A percentile compares a stretch with the other conserved stretches of the same genome.
Evolutionary conservation across 371 early-diverging fungal genomes (phyloP).

Genomic region (Actinomortierella wolfii): DNA sequence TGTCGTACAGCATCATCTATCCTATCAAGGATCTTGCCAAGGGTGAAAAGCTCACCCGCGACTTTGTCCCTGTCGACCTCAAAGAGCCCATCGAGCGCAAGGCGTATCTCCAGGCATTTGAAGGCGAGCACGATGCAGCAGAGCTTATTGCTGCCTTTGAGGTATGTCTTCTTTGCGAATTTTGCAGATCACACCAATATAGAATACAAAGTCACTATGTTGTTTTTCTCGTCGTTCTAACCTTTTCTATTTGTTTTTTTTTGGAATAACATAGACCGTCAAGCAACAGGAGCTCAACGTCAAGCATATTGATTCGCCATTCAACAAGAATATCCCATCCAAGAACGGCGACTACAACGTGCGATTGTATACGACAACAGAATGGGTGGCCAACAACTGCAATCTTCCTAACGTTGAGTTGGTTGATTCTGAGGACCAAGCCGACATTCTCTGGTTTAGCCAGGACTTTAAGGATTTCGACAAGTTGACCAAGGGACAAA

Average conservation of each 20-base stretch:
- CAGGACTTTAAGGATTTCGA: conserved; percentile 58
- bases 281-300: conserved; percentile 25
- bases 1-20: conserved; percentile 65
- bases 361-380: conserved; percentile 51
- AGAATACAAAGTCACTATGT: neutral
- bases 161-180: conserved; percentile 4
- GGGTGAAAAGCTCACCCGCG: conserved; percentile 55
- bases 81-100: conserved; percentile 48
- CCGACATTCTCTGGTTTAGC: conserved; percentile 60
- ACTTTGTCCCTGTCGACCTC: conserved; percentile 53
- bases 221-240: too few species aligned
- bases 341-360: conserved; percentile 26
- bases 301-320: conserved; percentile 33
- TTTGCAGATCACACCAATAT: conserved; percentile 7
- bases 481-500: conserved; percentile 51
- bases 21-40: conserved; percentile 57
- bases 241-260: neutral
- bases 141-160: conserved; percentile 48
- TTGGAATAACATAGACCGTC: conserved; percentile 11
- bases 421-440: conserved; percentile 48
- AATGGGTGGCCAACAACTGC: conserved; percentile 56
- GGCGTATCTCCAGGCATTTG: conserved; percentile 57
- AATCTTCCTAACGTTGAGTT: conserved; percentile 54
- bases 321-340: conserved; percentile 15
- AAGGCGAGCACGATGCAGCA: conserved; percentile 47